Evolutionary conservation across 169 alveolate species (phyloP).

Genomic region (Theileria parva): DNA sequence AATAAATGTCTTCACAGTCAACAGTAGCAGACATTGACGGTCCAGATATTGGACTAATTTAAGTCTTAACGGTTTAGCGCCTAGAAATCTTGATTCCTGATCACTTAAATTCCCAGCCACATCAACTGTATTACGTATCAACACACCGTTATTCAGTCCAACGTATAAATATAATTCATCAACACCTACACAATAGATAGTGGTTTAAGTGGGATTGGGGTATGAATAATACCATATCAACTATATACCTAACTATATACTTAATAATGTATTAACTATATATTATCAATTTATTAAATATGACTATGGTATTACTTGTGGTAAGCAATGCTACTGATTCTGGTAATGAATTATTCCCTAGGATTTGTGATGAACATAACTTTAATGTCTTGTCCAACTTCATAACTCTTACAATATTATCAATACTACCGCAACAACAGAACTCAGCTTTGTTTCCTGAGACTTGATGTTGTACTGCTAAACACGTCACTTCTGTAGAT

Average conservation of each 20-base stretch:
- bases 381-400: conserved; percentile 89
- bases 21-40: conserved; percentile 8
- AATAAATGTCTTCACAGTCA: conserved; percentile 12
- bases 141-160: conserved; percentile 96
- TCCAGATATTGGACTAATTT: conserved; percentile 54
- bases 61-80: conserved; percentile 91
- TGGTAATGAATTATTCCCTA: conserved; percentile 86
- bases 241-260: conserved; percentile 2
- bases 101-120: conserved; percentile 94
- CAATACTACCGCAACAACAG: conserved; percentile 93
- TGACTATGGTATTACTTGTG: conserved; percentile 18
- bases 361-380: conserved; percentile 87
- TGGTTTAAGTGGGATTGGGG: too few species aligned
- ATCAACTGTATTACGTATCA: conserved; percentile 92
- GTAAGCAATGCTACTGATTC: conserved; percentile 69
- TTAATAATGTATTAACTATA: neutral
- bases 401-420: conserved; percentile 90
- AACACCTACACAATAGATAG: neutral
- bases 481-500: conserved; percentile 85
- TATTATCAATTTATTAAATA: conserved; percentile 22
- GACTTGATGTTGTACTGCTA: conserved; percentile 88
- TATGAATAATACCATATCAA: neutral
- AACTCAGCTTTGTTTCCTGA: conserved; percentile 88
- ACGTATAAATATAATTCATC: conserved; percentile 79
- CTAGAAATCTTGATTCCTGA: conserved; percentile 91